Percentiles rank a stretch among this genome's conserved stretches.
phyloP scores from a whole-genome alignment of 768 basidiomycete genomes.

The Leccinum subtestaceum region DNA sequence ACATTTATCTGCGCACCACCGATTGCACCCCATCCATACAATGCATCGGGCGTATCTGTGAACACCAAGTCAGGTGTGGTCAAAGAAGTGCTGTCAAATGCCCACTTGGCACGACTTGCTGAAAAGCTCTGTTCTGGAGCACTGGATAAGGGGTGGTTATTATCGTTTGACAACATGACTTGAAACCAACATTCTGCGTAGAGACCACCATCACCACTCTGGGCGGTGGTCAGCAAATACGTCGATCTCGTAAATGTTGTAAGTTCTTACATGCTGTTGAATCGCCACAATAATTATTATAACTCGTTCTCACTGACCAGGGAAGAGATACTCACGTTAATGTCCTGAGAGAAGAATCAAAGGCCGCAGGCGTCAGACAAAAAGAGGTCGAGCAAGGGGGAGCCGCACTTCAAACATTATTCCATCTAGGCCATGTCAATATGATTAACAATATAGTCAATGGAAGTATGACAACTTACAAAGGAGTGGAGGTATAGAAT shows the following conservation, averaged over 20 bases:
- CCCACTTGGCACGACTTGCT: constrained; percentile 54
- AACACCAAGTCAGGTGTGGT: neutral
- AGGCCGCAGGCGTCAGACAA: neutral
- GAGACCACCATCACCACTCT: constrained; percentile 66
- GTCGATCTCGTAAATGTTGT: neutral
- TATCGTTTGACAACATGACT: neutral
- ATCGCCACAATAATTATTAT: neutral
- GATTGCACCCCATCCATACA: constrained; percentile 51
- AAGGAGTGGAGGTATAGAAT: constrained; percentile 48
- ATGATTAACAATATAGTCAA: neutral
- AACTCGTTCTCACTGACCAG: neutral
- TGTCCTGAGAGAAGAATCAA: constrained; percentile 40
- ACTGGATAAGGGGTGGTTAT: constrained; percentile 35
- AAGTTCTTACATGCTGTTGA: constrained; percentile 32
- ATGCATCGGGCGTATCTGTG: constrained; percentile 44
- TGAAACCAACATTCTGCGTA: constrained; percentile 53
- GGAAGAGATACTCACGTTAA: constrained; percentile 45
- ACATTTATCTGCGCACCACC: constrained; percentile 45
- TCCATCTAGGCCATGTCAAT: constrained; percentile 36
- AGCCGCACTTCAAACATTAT: constrained; percentile 56
- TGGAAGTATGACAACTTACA: constrained; percentile 36
- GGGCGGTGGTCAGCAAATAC: constrained; percentile 14
- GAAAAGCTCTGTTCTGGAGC: constrained; percentile 65
- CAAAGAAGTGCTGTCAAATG: neutral
- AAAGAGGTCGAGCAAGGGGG: neutral